Evolutionary conservation across 2,329 filamentous ascomycete species (phyloP).

Genomic region (Aureobasidium sp.): DNA sequence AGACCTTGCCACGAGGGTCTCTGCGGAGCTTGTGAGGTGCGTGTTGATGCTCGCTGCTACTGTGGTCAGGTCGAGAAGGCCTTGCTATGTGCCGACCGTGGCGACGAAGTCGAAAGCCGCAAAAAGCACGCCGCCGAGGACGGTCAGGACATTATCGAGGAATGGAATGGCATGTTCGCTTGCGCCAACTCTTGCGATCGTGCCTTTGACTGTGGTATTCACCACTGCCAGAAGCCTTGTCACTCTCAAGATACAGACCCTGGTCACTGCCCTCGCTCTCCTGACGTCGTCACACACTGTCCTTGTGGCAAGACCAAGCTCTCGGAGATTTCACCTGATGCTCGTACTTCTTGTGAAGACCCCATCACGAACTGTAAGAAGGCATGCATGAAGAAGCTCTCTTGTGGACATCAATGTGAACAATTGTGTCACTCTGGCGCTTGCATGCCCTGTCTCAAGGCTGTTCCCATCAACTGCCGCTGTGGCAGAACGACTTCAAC

Average conservation of each 20-base stretch:
- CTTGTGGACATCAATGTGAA: slow-evolving; percentile 70
- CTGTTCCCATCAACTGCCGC: slow-evolving; percentile 61
- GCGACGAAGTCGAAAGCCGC: slow-evolving; percentile 49
- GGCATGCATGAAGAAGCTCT: slow-evolving; percentile 60
- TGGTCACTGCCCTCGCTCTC: slow-evolving; percentile 77
- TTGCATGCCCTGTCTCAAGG: slow-evolving; percentile 63
- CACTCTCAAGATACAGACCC: slow-evolving; percentile 62
- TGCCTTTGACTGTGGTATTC: slow-evolving; percentile 71
- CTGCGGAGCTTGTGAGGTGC: slow-evolving; percentile 72
- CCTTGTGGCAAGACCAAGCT: slow-evolving; percentile 83
- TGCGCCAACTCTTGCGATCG: slow-evolving; percentile 55
- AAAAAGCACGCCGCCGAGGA: slow-evolving; percentile 29
- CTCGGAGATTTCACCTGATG: slow-evolving; percentile 46
- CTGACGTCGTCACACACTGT: slow-evolving; percentile 71
- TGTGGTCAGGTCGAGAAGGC: slow-evolving; percentile 70
- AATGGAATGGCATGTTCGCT: slow-evolving; percentile 54
- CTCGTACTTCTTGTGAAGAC: slow-evolving; percentile 64
- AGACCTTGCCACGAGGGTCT: slow-evolving; percentile 73
- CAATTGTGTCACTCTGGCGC: slow-evolving; percentile 68
- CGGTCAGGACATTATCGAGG: slow-evolving; percentile 32
- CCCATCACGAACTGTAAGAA: slow-evolving; percentile 70
- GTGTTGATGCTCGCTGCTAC: slow-evolving; percentile 70
- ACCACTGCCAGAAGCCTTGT: slow-evolving; percentile 65
- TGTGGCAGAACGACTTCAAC: slow-evolving; percentile 65
- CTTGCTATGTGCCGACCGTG: slow-evolving; percentile 64